Conservation (phyloP, 2,329 filamentous ascomycete genomes). For the Chaetothyriales sp. region DNA sequence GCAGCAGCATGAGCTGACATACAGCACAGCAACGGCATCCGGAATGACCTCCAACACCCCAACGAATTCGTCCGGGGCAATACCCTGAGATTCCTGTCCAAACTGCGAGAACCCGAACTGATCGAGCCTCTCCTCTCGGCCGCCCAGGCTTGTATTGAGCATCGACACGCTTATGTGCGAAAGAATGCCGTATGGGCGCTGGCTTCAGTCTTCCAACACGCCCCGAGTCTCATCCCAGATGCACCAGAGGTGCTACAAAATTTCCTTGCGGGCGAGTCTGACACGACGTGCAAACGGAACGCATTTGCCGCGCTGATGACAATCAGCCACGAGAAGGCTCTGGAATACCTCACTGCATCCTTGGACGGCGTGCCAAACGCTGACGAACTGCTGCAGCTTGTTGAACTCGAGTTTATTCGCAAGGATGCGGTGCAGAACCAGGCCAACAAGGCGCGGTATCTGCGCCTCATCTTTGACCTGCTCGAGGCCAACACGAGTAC, state of each 20-base stretch:
- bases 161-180: slow-evolving; percentile 91
- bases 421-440: slow-evolving; percentile 93
- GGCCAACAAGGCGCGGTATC: slow-evolving; percentile 88
- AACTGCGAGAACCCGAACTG: slow-evolving; percentile 85
- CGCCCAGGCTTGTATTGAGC: slow-evolving; percentile 79
- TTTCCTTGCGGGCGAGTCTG: slow-evolving; percentile 81
- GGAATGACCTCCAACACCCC: slow-evolving; percentile 89
- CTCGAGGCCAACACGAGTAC: slow-evolving; percentile 86
- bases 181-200: slow-evolving; percentile 97
- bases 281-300: slow-evolving; percentile 94
- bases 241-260: slow-evolving; percentile 79
- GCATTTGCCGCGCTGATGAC: slow-evolving; percentile 81
- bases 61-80: slow-evolving; percentile 98
- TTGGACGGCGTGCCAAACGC: slow-evolving; percentile 91
- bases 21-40: slow-evolving; percentile 69
- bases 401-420: slow-evolving; percentile 91
- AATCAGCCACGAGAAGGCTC: slow-evolving; percentile 84
- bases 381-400: slow-evolving; percentile 82
- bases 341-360: slow-evolving; percentile 72
- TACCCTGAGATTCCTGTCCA: slow-evolving; percentile 93
- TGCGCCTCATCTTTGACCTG: slow-evolving; percentile 90
- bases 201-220: slow-evolving; percentile 80
- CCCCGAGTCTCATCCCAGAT: slow-evolving; percentile 82
- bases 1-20: not conserved
- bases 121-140: slow-evolving; percentile 92